phyloP scores from a whole-genome alignment of 2,329 filamentous ascomycete species.

The Pseudohalonectria lignicola region DNA sequence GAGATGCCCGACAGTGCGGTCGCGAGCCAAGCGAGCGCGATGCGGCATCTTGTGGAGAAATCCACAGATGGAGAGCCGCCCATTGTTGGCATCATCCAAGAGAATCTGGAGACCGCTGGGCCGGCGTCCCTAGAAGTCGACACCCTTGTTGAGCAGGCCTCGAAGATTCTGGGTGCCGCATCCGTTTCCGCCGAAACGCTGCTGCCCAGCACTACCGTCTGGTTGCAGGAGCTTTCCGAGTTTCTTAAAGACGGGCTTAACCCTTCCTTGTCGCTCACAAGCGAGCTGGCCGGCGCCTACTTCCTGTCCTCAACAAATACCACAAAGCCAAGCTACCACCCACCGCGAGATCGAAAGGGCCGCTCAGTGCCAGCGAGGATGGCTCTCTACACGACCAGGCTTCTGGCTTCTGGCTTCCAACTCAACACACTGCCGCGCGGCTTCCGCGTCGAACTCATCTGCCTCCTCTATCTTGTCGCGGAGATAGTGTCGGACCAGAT shows the following conservation, averaged over 20 bases:
- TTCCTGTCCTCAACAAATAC: conserved; percentile 34
- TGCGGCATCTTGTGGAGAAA: conserved; percentile 34
- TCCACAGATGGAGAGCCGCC: conserved; percentile 27
- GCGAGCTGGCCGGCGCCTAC: conserved; percentile 57
- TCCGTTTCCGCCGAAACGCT: conserved; percentile 30
- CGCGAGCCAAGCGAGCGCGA: conserved; percentile 25
- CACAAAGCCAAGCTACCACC: conserved; percentile 5
- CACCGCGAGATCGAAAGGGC: conserved; percentile 52
- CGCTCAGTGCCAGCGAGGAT: conserved; percentile 66
- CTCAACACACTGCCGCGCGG: conserved; percentile 25
- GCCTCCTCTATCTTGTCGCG: conserved; percentile 36
- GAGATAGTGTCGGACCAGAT: conserved; percentile 45
- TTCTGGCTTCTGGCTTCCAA: conserved; percentile 36
- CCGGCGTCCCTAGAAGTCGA: conserved; percentile 39
- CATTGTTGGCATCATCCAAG: conserved; percentile 39
- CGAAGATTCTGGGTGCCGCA: conserved; percentile 24
- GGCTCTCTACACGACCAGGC: conserved; percentile 54
- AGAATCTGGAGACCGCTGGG: conserved; percentile 39
- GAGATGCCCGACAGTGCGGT: conserved; percentile 31
- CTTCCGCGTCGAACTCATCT: conserved; percentile 37
- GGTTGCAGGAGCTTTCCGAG: conserved; percentile 50
- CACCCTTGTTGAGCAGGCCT: conserved; percentile 39
- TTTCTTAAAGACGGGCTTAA: conserved; percentile 44
- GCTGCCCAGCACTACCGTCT: conserved; percentile 52
- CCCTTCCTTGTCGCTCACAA: conserved; percentile 62